Evolutionary conservation across 805 yeast genomes (phyloP), one percentile per base, ranked within the genome.

Genomic region (Cyberlindnera veronae): DNA sequence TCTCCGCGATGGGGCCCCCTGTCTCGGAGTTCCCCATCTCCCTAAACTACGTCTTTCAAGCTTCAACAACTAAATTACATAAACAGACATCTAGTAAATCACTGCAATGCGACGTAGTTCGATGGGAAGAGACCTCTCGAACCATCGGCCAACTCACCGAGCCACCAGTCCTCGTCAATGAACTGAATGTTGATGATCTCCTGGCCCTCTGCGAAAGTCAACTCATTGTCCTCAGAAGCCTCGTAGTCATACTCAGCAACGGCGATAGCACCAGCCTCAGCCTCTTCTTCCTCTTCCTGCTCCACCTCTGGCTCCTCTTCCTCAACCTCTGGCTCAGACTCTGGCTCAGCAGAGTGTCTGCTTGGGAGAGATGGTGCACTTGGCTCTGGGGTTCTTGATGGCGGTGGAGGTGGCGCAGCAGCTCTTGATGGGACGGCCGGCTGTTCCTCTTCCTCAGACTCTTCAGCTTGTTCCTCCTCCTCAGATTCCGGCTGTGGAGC

Each of bases 121-220:
- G 95, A 79, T 38, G 99, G 99, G 79, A 91, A 90, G 41, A 91
- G 69, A 42, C 93, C 93, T 50, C 76, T 73, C 51, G 79, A 84
- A 32, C 96, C 96, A 23, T 79, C 66, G 42, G 63, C 72, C 52
- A 81, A 72, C 46, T 77, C 79, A 37, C 99, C 99, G 39, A 84
- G 71, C 98, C 98, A 93, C 99, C 99, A 93, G 60, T 87, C 96
- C 33, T 87, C 96, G 54, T 89, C 95, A 14, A 86, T 84, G 61
- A 86, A 84, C 53, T 89, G 95, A 47, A 93, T 84, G 44, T 88
- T 84, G 15, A 78, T 68, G 47, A 93, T 88, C 44, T 71, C 55
- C 51, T 88, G 98, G 38, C 91, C 95, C 58, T 87, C 96, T 18
- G 69, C 74, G 62, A 93, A 93, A 3, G 79, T 74, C 44, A 93